phyloP scores from a whole-genome alignment of 441 rosid genomes.

The Pelargonium myrrhifolium region DNA sequence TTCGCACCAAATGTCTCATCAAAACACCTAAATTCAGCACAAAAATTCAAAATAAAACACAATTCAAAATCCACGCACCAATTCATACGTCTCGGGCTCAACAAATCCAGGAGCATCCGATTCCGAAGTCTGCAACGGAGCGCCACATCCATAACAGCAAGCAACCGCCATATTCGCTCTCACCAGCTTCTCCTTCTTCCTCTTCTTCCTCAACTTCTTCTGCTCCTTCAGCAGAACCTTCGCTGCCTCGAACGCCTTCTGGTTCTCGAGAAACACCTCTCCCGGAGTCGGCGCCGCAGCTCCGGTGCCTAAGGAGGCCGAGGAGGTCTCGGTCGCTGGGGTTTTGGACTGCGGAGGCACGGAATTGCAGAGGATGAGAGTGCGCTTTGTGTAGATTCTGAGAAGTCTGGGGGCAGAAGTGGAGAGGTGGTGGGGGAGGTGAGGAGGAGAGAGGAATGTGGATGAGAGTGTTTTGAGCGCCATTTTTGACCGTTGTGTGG shows the following conservation, averaged over 20 bases:
- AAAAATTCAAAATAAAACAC: too few species aligned
- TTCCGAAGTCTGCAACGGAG: constrained; percentile 81
- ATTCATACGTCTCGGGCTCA: constrained; percentile 49
- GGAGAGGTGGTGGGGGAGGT: constrained; percentile 32
- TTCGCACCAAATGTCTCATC: too few species aligned
- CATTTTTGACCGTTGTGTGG: constrained; percentile 24
- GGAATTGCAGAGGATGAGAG: constrained; percentile 34
- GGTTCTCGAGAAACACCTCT: constrained; percentile 57
- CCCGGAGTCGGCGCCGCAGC: constrained; percentile 74
- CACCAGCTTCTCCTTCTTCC: constrained; percentile 29
- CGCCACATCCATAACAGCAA: constrained; percentile 88
- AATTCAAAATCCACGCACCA: constrained; percentile 34
- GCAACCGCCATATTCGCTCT: constrained; percentile 37
- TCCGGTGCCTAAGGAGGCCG: constrained; percentile 43
- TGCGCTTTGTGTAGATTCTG: constrained; percentile 23
- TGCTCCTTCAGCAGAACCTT: constrained; percentile 42
- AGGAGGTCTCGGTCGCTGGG: constrained; percentile 26
- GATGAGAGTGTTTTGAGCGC: constrained; percentile 42
- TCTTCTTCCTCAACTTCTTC: constrained; percentile 27
- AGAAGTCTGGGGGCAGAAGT: constrained; percentile 27
- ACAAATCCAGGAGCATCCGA: constrained; percentile 77
- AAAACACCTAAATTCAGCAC: too few species aligned
- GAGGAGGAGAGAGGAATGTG: constrained; percentile 36
- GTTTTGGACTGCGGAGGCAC: constrained; percentile 8
- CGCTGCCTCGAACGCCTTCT: constrained; percentile 49